A percentile compares a stretch with the other conserved stretches of the same genome.
Conservation (phyloP, 225 moss, liverwort and hornwort genomes). For the Lunularia cruciata region DNA sequence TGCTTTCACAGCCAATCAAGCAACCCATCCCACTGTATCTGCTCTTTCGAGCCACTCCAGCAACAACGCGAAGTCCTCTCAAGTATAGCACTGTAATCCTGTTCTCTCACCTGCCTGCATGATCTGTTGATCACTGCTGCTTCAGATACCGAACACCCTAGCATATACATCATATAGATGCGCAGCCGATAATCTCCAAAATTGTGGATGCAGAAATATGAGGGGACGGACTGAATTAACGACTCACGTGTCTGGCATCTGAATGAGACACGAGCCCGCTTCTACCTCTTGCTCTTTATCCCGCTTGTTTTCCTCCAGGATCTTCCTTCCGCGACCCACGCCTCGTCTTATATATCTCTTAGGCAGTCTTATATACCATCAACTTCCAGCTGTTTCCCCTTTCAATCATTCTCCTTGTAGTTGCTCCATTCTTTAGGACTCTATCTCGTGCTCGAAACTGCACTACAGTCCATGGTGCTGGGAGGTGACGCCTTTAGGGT, state of each 20-base stretch:
- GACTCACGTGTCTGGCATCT: slow-evolving; percentile 18
- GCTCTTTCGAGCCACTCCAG: neutral
- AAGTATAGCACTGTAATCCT: neutral
- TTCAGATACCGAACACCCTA: slow-evolving; percentile 1
- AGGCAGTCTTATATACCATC: slow-evolving; percentile 10
- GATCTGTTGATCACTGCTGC: slow-evolving; percentile 10
- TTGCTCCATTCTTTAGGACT: neutral
- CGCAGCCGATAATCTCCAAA: neutral
- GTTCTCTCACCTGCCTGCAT: neutral
- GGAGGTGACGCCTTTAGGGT: neutral
- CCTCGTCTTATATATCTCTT: slow-evolving; percentile 6
- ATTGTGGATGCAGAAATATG: neutral
- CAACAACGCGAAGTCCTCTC: neutral
- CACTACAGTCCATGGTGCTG: neutral
- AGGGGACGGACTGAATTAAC: neutral
- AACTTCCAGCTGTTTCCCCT: slow-evolving; percentile 2
- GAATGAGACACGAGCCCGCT: slow-evolving; percentile 14
- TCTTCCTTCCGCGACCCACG: slow-evolving; percentile 13
- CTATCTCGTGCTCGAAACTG: neutral
- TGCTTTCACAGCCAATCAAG: neutral
- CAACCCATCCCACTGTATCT: neutral
- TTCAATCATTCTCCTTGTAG: slow-evolving; percentile 10
- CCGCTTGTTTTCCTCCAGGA: slow-evolving; percentile 12
- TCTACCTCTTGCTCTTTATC: slow-evolving; percentile 5
- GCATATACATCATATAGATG: slow-evolving; percentile 8